Evolutionary conservation across 2,329 filamentous ascomycete species (phyloP).

Genomic region (Microsporum audouinii): DNA sequence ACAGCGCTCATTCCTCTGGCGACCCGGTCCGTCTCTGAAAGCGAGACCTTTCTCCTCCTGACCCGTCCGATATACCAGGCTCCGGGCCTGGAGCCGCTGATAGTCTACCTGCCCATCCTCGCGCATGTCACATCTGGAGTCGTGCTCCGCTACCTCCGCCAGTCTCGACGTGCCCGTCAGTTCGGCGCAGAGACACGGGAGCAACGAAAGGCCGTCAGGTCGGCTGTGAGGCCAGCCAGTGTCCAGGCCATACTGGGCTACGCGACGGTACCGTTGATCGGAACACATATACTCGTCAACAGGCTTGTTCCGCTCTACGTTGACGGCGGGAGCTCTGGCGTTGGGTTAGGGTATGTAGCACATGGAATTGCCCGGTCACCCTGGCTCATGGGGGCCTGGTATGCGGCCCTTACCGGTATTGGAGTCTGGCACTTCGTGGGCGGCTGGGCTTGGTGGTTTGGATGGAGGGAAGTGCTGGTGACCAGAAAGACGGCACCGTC

Average conservation of each 20-base stretch:
- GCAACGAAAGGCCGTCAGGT: constrained; percentile 29
- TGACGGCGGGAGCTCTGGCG: constrained; percentile 75
- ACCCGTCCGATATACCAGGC: constrained; percentile 89
- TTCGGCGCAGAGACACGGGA: constrained; percentile 59
- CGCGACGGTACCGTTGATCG: constrained; percentile 51
- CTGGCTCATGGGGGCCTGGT: constrained; percentile 54
- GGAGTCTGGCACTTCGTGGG: constrained; percentile 71
- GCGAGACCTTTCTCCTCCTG: constrained; percentile 79
- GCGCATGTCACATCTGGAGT: constrained; percentile 69
- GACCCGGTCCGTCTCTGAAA: constrained; percentile 59
- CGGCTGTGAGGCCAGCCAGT: constrained; percentile 48
- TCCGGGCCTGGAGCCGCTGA: constrained; percentile 61
- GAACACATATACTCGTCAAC: constrained; percentile 64
- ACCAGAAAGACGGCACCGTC: constrained; percentile 20
- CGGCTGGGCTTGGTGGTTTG: constrained; percentile 75
- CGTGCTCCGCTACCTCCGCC: constrained; percentile 61
- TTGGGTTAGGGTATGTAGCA: constrained; percentile 70
- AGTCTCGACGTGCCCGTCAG: constrained; percentile 56
- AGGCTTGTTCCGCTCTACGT: constrained; percentile 61
- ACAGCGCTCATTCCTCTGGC: constrained; percentile 69
- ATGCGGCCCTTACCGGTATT: constrained; percentile 53
- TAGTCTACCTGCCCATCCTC: constrained; percentile 63
- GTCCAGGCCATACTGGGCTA: constrained; percentile 65
- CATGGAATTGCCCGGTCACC: constrained; percentile 73
- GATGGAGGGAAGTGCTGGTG: constrained; percentile 36